Percentiles rank a stretch among this genome's conserved stretches.
Evolutionary conservation across 1,284 basidiomycete genomes (phyloP).

Genomic region (Agroathelia rolfsii): DNA sequence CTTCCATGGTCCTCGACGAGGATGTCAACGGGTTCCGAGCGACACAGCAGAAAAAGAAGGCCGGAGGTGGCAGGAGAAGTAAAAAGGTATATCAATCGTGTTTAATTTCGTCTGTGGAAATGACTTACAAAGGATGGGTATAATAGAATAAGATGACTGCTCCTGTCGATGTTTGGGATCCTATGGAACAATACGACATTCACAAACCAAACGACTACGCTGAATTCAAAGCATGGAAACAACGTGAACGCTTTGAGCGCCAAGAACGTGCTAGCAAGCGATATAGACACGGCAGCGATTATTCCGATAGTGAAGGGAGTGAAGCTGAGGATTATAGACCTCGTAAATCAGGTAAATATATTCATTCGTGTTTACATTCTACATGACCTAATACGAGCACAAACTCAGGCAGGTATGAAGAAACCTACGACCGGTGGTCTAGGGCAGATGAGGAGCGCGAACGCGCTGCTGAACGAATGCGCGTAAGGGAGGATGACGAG

Average conservation of each 20-base stretch:
- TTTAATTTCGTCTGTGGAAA: no score
- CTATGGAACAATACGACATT: conserved; percentile 69
- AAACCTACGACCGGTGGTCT: conserved; percentile 44
- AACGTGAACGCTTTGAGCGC: conserved; percentile 61
- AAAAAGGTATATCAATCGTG: no score
- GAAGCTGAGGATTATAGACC: conserved; percentile 62
- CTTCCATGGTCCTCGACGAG: conserved; percentile 78
- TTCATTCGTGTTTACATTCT: not conserved
- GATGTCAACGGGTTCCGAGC: conserved; percentile 77
- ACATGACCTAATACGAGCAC: conserved; percentile 3
- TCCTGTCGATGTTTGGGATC: conserved; percentile 56
- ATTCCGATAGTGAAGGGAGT: conserved; percentile 55
- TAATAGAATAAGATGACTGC: conserved; percentile 51
- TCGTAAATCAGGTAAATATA: conserved; percentile 51
- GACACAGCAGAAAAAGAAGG: conserved; percentile 38
- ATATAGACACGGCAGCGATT: conserved; percentile 46
- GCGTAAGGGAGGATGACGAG: conserved; percentile 26
- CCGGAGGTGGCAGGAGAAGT: conserved; percentile 40
- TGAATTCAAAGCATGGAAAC: conserved; percentile 72
- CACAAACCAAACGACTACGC: conserved; percentile 79
- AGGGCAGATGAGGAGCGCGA: conserved; percentile 37
- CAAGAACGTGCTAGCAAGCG: conserved; percentile 57
- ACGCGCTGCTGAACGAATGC: conserved; percentile 15
- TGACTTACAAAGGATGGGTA: no score
- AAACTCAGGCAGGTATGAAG: conserved; percentile 54